Percentiles rank a stretch among this genome's conserved stretches.
Conservation (phyloP, 2,329 filamentous ascomycete genomes). For the Cercospora sesami region DNA sequence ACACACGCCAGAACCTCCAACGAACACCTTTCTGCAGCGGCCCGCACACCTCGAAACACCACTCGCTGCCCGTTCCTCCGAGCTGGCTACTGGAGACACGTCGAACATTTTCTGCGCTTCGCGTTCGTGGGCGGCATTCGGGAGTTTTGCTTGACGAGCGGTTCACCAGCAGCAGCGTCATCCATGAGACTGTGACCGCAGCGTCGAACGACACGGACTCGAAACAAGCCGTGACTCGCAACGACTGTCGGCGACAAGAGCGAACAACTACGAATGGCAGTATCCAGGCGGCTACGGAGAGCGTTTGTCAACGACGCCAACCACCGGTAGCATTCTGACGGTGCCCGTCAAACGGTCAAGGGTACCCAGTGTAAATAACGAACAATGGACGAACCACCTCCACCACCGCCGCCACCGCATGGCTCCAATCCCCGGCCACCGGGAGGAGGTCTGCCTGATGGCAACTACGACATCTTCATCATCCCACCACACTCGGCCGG, state of each 20-base stretch:
- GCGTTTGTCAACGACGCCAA: constrained; percentile 4
- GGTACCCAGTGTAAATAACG: constrained; percentile 12
- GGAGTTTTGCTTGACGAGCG: constrained; percentile 3
- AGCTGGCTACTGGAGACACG: background rate
- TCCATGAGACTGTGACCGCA: background rate
- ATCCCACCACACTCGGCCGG: constrained; percentile 90
- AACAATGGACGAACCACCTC: constrained; percentile 52
- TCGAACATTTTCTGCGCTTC: background rate
- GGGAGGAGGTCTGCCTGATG: constrained; percentile 69
- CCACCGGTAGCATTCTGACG: constrained; percentile 7
- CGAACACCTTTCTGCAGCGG: constrained; percentile 5
- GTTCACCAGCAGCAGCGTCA: background rate
- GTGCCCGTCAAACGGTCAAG: constrained; percentile 8
- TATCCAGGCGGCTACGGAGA: constrained; percentile 2
- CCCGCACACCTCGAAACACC: background rate
- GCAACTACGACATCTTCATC: constrained; percentile 96
- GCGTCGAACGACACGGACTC: background rate
- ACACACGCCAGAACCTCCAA: background rate
- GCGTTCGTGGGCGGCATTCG: background rate
- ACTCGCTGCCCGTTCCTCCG: background rate
- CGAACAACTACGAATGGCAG: constrained; percentile 7
- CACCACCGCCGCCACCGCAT: constrained; percentile 83
- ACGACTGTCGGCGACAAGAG: background rate
- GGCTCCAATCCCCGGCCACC: constrained; percentile 71
- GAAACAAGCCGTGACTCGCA: constrained; percentile 1